Conservation (phyloP, 345 rosid genomes). For the Conringia planisiliqua region DNA sequence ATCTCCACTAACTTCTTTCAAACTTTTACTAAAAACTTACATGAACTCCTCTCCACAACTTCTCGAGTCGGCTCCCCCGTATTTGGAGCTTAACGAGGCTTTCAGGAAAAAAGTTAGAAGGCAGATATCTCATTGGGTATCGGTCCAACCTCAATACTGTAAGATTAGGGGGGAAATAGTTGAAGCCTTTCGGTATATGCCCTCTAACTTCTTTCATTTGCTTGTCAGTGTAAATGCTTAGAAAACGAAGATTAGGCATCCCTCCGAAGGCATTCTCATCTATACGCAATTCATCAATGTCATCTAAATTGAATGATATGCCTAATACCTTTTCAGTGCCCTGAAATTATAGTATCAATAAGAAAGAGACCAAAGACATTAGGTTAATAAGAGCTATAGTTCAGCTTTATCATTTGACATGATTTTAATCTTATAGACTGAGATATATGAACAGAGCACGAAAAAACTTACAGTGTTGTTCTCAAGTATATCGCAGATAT, state of each 20-base stretch:
- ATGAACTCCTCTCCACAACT: neutral
- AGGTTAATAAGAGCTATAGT: too few relatives aligned
- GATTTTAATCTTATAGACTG: neutral
- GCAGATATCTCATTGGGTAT: neutral
- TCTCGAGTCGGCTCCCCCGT: neutral
- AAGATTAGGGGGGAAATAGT: neutral
- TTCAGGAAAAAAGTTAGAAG: neutral
- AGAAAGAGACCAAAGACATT: too few relatives aligned
- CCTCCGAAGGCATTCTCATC: neutral
- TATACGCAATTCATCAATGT: neutral
- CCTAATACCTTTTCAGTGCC: constrained; percentile 22
- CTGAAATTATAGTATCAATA: neutral
- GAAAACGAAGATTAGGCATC: constrained; percentile 20
- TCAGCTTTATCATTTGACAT: too few relatives aligned
- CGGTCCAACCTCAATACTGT: neutral
- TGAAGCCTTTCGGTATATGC: neutral
- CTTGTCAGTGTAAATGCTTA: neutral
- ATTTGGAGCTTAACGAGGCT: neutral
- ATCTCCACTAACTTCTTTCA: too few relatives aligned
- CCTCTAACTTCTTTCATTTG: neutral
- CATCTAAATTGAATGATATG: neutral
- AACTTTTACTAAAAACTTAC: neutral
- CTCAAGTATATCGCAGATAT: neutral
- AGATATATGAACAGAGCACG: too few relatives aligned
- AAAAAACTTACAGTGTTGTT: too few relatives aligned